A percentile compares a stretch with the other conserved stretches of the same genome.
phyloP scores from a whole-genome alignment of 495 filamentous ascomycete genomes.

The Penicillium soppii region DNA sequence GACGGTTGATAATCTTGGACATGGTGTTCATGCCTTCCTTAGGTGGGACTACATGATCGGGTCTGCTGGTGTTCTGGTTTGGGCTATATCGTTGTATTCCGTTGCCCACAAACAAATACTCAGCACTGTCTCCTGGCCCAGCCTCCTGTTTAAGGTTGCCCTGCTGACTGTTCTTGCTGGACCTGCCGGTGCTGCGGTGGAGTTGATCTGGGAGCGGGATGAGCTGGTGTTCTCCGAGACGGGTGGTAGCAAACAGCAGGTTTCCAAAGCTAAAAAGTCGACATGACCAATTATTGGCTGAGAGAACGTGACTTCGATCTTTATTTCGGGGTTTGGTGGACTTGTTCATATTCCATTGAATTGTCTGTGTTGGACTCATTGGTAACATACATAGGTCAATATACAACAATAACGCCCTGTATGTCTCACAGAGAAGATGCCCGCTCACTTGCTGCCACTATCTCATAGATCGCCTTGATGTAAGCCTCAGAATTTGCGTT shows the following conservation, averaged over 20 bases:
- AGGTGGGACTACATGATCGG: conserved; percentile 61
- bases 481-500: conserved; percentile 32
- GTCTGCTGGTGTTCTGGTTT: conserved; percentile 49
- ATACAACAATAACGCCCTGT: too few relatives aligned
- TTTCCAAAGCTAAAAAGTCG: conserved; percentile 24
- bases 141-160: conserved; percentile 33
- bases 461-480: conserved; percentile 35
- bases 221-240: conserved; percentile 42
- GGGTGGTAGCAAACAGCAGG: conserved; percentile 18
- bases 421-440: neutral
- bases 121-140: conserved; percentile 26
- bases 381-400: neutral
- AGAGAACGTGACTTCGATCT: neutral
- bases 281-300: conserved; percentile 1
- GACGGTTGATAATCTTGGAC: conserved; percentile 40
- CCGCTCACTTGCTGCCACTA: conserved; percentile 3
- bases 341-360: too few relatives aligned
- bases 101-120: conserved; percentile 38
- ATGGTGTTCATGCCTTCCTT: conserved; percentile 52
- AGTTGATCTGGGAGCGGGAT: conserved; percentile 59
- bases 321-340: too few relatives aligned
- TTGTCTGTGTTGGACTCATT: neutral
- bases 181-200: conserved; percentile 48
- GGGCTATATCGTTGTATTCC: conserved; percentile 49
- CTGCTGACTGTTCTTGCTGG: conserved; percentile 46